A percentile compares a stretch with the other conserved stretches of the same genome.
phyloP scores from a whole-genome alignment of 2,329 filamentous ascomycete species.

The Botryotinia narcissicola region DNA sequence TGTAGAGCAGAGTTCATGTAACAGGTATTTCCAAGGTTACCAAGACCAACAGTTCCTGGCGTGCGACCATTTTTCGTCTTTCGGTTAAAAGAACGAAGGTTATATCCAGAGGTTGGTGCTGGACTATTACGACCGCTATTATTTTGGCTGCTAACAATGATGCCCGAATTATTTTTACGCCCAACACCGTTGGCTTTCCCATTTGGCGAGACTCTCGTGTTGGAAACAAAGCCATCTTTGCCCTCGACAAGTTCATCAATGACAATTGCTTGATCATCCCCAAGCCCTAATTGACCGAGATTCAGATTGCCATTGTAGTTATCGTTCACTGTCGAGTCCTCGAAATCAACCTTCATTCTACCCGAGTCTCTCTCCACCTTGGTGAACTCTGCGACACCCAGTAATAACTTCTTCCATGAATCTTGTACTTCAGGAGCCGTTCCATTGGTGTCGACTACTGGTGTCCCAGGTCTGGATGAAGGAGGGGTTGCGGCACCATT shows the following conservation, averaged over 20 bases:
- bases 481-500: constrained; percentile 44
- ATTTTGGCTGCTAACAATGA: constrained; percentile 40
- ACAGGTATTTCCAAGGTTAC: constrained; percentile 93
- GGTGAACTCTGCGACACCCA: constrained; percentile 57
- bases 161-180: constrained; percentile 24
- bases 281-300: constrained; percentile 64
- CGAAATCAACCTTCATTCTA: constrained; percentile 47
- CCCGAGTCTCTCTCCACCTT: constrained; percentile 59
- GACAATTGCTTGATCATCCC: constrained; percentile 73
- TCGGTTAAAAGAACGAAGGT: constrained; percentile 58
- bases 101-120: constrained; percentile 57
- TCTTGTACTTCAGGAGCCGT: constrained; percentile 34
- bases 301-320: constrained; percentile 76
- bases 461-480: constrained; percentile 36
- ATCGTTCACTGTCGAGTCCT: constrained; percentile 68
- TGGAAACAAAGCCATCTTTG: constrained; percentile 57
- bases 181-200: constrained; percentile 28
- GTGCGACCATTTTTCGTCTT: constrained; percentile 65
- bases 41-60: constrained; percentile 76
- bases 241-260: constrained; percentile 73
- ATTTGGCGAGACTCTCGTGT: constrained; percentile 39
- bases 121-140: constrained; percentile 70
- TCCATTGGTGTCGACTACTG: constrained; percentile 21
- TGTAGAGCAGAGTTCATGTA: constrained; percentile 99
- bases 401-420: constrained; percentile 45